Percentiles rank a stretch among this genome's conserved stretches.
Evolutionary conservation across 441 rosid species (phyloP).

Genomic region (Adansonia madagascariensis): DNA sequence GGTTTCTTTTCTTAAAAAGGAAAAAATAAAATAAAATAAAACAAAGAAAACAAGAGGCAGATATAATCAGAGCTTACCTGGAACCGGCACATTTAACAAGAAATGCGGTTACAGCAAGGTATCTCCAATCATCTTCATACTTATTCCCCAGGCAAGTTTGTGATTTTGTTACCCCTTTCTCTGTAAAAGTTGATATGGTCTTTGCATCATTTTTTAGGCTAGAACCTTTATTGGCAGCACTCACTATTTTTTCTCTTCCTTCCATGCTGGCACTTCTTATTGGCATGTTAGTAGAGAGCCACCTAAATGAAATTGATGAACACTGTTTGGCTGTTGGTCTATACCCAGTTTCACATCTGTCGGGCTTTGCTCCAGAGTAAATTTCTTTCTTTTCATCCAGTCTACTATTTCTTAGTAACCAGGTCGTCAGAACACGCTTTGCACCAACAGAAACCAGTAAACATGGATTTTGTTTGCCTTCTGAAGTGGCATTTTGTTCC

Average conservation of each 20-base stretch:
- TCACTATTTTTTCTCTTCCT: slow-evolving; percentile 40
- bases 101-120: slow-evolving; percentile 90
- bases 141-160: slow-evolving; percentile 44
- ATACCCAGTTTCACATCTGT: slow-evolving; percentile 34
- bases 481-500: slow-evolving; percentile 32
- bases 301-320: slow-evolving; percentile 77
- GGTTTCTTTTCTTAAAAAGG: slow-evolving; percentile 1
- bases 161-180: slow-evolving; percentile 32
- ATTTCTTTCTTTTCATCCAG: slow-evolving; percentile 36
- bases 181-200: slow-evolving; percentile 30
- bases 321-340: slow-evolving; percentile 34
- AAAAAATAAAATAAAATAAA: not conserved
- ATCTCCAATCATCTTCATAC: slow-evolving; percentile 94
- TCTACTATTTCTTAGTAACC: slow-evolving; percentile 67
- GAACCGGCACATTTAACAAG: slow-evolving; percentile 74
- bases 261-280: slow-evolving; percentile 51
- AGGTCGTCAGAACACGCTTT: slow-evolving; percentile 85
- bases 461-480: slow-evolving; percentile 49
- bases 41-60: slow-evolving; percentile 2
- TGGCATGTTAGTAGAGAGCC: slow-evolving; percentile 99
- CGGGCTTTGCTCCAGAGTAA: slow-evolving; percentile 23
- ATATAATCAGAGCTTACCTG: slow-evolving; percentile 52
- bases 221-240: slow-evolving; percentile 31
- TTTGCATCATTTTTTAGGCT: slow-evolving; percentile 32
- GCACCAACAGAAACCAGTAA: slow-evolving; percentile 93